A percentile compares a stretch with the other conserved stretches of the same genome.
These are phyloP conservation scores for Pythium pyrilobum DNA, from an alignment of 352 stramenopile species.

Conservation along the genomic window DNA sequence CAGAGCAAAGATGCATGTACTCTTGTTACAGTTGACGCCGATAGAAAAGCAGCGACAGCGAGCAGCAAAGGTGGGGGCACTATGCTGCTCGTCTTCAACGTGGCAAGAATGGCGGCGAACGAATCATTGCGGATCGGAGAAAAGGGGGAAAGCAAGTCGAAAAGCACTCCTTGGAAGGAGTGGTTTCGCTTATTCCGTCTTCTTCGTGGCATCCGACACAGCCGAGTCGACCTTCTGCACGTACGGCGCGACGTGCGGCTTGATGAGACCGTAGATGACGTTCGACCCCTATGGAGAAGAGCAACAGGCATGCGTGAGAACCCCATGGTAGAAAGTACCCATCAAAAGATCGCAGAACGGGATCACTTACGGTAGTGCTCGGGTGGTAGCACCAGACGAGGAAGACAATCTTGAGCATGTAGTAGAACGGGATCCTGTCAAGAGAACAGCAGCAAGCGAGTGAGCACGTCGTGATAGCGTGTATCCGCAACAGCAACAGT, in stretches of 20 bases:
- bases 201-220: slow-evolving; percentile 48
- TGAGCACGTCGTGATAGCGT: not conserved
- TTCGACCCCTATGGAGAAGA: slow-evolving; percentile 45
- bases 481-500: not conserved
- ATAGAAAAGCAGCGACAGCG: not conserved
- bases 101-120: not conserved
- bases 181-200: slow-evolving; percentile 34
- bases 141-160: not conserved
- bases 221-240: slow-evolving; percentile 60
- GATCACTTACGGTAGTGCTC: slow-evolving; percentile 52
- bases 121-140: not conserved
- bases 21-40: slow-evolving; percentile 15
- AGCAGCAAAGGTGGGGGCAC: not conserved
- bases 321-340: too few species aligned
- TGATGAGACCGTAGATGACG: slow-evolving; percentile 84
- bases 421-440: slow-evolving; percentile 79
- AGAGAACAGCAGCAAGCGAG: not conserved
- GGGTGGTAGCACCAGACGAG: slow-evolving; percentile 84
- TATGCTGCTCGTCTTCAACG: not conserved
- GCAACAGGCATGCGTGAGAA: too few species aligned
- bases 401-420: slow-evolving; percentile 85
- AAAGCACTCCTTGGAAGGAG: not conserved
- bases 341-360: not conserved
- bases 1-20: slow-evolving; percentile 20
- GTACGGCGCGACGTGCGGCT: slow-evolving; percentile 77